Evolutionary conservation across 345 rosid species (phyloP).

Genomic region (Carallia brachiata): DNA sequence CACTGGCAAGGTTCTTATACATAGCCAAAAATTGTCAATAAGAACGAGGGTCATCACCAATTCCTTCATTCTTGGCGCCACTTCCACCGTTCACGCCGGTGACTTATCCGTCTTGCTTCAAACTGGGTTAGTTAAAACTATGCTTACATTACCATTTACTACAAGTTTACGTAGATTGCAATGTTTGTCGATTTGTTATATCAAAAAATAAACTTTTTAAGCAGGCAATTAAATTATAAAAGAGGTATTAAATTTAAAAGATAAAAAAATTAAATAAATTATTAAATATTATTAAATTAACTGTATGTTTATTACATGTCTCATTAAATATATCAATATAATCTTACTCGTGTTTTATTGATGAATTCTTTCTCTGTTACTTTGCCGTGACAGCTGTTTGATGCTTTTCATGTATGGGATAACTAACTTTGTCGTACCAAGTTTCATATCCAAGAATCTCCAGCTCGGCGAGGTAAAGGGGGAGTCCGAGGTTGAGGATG

Average conservation of each 20-base stretch:
- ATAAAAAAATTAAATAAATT: too few relatives aligned
- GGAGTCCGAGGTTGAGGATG: constrained; percentile 13
- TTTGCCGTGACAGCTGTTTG: constrained; percentile 29
- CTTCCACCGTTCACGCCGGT: constrained; percentile 28
- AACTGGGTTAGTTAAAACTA: constrained; percentile 29
- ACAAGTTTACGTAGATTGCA: too few relatives aligned
- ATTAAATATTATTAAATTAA: too few relatives aligned
- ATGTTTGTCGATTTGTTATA: neutral
- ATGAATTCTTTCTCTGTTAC: neutral
- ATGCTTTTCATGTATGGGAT: constrained; percentile 33
- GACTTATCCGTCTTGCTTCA: constrained; percentile 36
- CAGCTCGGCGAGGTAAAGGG: constrained; percentile 21
- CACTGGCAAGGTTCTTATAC: neutral
- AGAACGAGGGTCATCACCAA: constrained; percentile 18
- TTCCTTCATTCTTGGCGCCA: constrained; percentile 21
- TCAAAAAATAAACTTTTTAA: too few relatives aligned
- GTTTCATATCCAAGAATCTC: constrained; percentile 29
- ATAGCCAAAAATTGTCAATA: constrained; percentile 1
- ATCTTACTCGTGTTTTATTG: neutral
- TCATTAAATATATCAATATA: too few relatives aligned
- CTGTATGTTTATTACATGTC: too few relatives aligned
- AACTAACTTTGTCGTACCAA: constrained; percentile 40
- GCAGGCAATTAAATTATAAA: too few relatives aligned
- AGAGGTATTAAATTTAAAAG: too few relatives aligned
- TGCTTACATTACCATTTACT: neutral